Base-by-base conservation (phyloP, 2,329 filamentous ascomycete genomes). In the Trichoderma guizhouense region DNA sequence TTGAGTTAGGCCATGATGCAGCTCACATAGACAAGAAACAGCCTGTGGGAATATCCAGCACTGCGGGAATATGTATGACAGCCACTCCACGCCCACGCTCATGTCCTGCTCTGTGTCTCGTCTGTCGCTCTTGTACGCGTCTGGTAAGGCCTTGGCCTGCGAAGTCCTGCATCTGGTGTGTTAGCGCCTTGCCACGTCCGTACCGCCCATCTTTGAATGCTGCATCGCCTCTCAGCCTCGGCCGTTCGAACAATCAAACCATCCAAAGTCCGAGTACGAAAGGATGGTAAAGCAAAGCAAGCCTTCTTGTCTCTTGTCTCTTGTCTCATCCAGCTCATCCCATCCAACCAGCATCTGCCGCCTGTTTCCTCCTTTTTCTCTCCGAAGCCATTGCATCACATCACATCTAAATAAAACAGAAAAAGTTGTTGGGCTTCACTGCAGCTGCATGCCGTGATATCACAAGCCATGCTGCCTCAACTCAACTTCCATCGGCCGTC, bases 11-110 rank as follows among this genome's bases (percentile, higher is more conserved):
- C 26, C 55, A 39, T 15, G 65, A 68, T 68, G 65, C 65, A 60
- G 34, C 55, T 60, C 66, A 36, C 34, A 36, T 5, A 69, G 36
- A 67, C 47, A 21, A n/a, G 15, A 32, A 21, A 39, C 36, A 18
- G 26, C 18, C 43, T 47, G 55, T 61, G 36, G 55, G 36, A 61
- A 69, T 34, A 69, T 28, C 57, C 66, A 69, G 66, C 66, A 7
- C 12, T 69, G 39, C 39, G 66, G 66, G 39, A 61, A 69, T 62
- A 69, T 62, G 57, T 61, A 61, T 61, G 57, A 69, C 66, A 69
- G 55, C 55, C 55, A 69, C 64, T n/a, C 55, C 55, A 11, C 36
- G 15, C 30, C n/a, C 63, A 30, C 39, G 14, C 47, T n/a, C 61
- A 28, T 51, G 8, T 30, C 61, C 21, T 15, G 39, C 61, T n/a